These are phyloP conservation scores for Zhuliangozyma parablackwelliae DNA, from an alignment of 1,139 yeast genomes.

Conservation along the genomic window DNA sequence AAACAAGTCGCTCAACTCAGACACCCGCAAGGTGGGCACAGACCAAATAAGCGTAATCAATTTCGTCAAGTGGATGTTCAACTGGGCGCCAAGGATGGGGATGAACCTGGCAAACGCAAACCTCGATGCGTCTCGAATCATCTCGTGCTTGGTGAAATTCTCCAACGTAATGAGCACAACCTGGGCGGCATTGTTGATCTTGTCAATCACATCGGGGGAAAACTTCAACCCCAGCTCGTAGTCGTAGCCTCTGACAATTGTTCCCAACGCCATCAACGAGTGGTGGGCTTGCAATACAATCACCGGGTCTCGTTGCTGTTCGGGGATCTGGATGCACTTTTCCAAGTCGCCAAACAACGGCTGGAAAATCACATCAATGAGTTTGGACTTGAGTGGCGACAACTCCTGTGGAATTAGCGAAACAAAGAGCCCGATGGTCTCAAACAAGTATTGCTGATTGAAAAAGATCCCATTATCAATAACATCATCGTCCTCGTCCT, in stretches of 20 bases:
- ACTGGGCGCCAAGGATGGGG: constrained; percentile 48
- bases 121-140: constrained; percentile 79
- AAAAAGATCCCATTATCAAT: constrained; percentile 64
- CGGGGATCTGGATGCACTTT: constrained; percentile 43
- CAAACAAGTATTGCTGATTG: constrained; percentile 78
- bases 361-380: constrained; percentile 61
- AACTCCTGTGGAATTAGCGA: constrained; percentile 32
- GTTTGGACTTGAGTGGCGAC: constrained; percentile 35
- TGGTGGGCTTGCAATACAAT: constrained; percentile 77
- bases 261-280: constrained; percentile 81
- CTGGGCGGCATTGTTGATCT: constrained; percentile 70
- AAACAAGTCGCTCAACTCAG: constrained; percentile 76
- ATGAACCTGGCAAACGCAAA: constrained; percentile 84
- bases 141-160: constrained; percentile 60
- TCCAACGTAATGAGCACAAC: constrained; percentile 83
- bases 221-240: constrained; percentile 29
- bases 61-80: constrained; percentile 62
- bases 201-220: constrained; percentile 39
- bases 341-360: constrained; percentile 81
- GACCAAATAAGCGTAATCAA: constrained; percentile 70
- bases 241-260: constrained; percentile 80
- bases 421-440: constrained; percentile 67
- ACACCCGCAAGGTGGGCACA: constrained; percentile 54
- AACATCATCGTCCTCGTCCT: constrained; percentile 50
- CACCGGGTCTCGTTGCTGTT: constrained; percentile 36